Conservation (phyloP, 495 filamentous ascomycete genomes). For the Parachaetomium inaequale region DNA sequence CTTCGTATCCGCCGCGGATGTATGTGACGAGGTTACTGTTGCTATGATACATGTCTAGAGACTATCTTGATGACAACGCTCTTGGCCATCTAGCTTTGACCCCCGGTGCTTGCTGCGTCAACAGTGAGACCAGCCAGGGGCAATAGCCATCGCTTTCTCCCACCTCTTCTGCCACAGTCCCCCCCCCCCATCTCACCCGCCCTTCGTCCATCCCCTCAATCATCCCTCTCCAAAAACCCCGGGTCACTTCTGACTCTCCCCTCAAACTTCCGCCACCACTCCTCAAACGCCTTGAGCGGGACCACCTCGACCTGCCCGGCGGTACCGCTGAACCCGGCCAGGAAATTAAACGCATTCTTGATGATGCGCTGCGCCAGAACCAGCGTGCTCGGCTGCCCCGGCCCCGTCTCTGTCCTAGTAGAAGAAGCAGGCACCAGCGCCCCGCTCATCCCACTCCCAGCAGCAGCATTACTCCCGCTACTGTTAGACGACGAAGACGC, state of each 20-base stretch:
- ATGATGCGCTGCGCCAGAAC: conserved; percentile 89
- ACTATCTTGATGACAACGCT: conserved; percentile 3
- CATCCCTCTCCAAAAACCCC: conserved; percentile 78
- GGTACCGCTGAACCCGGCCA: conserved; percentile 75
- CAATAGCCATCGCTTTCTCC: not conserved
- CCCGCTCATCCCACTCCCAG: conserved; percentile 15
- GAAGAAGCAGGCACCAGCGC: conserved; percentile 19
- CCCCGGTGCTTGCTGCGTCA: not conserved
- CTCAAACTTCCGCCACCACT: conserved; percentile 99
- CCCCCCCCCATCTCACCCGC: not conserved
- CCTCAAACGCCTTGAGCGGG: conserved; percentile 83
- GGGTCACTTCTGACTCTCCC: conserved; percentile 80
- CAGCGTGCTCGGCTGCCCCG: conserved; percentile 56
- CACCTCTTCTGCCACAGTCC: not conserved
- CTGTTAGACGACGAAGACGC: conserved; percentile 31
- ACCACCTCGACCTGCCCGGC: conserved; percentile 69
- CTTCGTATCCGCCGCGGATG: not conserved
- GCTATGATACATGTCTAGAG: conserved; percentile 10
- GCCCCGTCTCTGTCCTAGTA: not conserved
- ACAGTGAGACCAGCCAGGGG: not conserved
- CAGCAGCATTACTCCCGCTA: conserved; percentile 19
- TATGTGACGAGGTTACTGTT: conserved; percentile 8
- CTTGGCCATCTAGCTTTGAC: not conserved
- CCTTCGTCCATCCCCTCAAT: conserved; percentile 30
- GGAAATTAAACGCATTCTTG: conserved; percentile 94